These are phyloP conservation scores for Neurospora sublineolata DNA, from an alignment of 495 filamentous ascomycete genomes.

Conservation along the genomic window DNA sequence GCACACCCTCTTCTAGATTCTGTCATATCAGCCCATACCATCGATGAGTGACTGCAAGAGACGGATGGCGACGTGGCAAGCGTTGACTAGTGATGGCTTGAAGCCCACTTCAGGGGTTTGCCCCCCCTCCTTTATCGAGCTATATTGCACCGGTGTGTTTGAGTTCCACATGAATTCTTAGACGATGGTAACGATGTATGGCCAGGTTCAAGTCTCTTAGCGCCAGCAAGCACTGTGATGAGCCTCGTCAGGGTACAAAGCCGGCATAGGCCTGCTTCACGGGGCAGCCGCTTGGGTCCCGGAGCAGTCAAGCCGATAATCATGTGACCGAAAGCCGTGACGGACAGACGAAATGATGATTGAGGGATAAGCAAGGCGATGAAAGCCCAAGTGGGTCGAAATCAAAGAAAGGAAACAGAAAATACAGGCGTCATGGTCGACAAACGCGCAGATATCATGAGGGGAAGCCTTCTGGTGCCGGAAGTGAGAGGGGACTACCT, in stretches of 20 bases:
- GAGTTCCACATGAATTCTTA: not conserved
- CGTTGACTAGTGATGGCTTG: slow-evolving; percentile 15
- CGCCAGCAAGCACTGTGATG: not conserved
- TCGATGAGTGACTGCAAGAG: not conserved
- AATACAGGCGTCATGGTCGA: not conserved
- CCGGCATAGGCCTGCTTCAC: not conserved
- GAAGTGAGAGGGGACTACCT: not conserved
- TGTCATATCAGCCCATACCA: not conserved
- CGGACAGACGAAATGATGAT: not conserved
- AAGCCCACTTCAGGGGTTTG: slow-evolving; percentile 5
- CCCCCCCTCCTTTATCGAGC: slow-evolving; percentile 4
- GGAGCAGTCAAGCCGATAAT: not conserved
- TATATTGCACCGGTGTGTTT: slow-evolving; percentile 9
- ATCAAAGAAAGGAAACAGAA: not conserved
- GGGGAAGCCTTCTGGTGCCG: not conserved
- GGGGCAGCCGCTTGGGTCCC: not conserved
- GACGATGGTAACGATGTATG: not conserved
- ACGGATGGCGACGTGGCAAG: slow-evolving; percentile 18
- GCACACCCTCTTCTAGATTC: not conserved
- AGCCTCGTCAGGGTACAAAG: not conserved
- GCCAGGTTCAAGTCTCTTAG: not conserved
- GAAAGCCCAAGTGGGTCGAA: not conserved
- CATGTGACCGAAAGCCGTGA: not conserved
- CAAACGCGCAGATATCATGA: not conserved
- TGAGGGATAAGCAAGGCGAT: not conserved